Percentiles rank a stretch among this genome's conserved stretches.
These are phyloP conservation scores for Porcisia hertigi DNA, from an alignment of 208 protist species.

Conservation along the genomic window DNA sequence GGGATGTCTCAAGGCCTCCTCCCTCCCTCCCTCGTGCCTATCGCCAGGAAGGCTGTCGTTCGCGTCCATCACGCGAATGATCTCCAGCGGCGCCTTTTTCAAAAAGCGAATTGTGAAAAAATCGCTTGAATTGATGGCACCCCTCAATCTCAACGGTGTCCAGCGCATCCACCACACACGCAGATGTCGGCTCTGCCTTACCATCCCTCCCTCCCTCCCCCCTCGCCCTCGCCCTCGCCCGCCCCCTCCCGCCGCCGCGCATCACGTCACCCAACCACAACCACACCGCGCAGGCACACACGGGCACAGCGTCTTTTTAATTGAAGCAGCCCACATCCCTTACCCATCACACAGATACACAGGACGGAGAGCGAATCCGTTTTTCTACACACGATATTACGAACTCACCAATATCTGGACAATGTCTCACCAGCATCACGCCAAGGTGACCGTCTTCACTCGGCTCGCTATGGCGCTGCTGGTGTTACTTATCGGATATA, in stretches of 20 bases:
- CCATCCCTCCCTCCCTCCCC: background rate
- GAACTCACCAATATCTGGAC: background rate
- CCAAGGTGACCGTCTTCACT: background rate
- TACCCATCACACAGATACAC: background rate
- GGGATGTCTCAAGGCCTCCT: background rate
- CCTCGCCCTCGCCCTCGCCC: background rate
- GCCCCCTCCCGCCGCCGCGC: background rate
- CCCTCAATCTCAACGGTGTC: background rate
- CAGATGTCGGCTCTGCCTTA: background rate
- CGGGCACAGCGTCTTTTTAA: no score
- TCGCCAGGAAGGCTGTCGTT: background rate
- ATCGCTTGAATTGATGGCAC: background rate
- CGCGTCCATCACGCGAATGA: background rate
- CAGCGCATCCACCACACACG: background rate
- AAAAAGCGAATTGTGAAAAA: no score
- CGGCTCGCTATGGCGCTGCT: slow-evolving; percentile 5
- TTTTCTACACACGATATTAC: background rate
- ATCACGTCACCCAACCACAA: background rate
- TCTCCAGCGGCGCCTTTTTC: background rate
- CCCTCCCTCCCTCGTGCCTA: background rate
- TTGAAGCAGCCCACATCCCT: no score
- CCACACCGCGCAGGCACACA: background rate
- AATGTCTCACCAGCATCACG: background rate
- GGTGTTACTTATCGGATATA: background rate
- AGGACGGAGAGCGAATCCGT: background rate